These are phyloP conservation scores for Yamadazyma dushanensis DNA, from an alignment of 1,139 yeast genomes.

Conservation along the genomic window DNA sequence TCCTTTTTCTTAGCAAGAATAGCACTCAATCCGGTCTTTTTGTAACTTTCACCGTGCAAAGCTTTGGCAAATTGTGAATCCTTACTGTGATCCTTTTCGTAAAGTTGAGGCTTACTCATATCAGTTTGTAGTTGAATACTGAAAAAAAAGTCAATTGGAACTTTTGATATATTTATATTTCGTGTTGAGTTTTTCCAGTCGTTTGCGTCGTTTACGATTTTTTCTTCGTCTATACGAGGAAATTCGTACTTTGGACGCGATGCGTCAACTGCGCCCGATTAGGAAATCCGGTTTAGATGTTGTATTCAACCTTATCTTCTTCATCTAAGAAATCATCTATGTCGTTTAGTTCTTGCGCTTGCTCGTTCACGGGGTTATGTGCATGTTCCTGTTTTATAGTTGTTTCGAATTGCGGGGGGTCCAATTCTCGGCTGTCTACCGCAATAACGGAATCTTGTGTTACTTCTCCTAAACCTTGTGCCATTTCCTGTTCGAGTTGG, in stretches of 20 bases:
- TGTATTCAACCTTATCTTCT: constrained; percentile 44
- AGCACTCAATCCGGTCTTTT: constrained; percentile 73
- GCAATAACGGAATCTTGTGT: constrained; percentile 18
- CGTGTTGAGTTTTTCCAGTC: constrained; percentile 6
- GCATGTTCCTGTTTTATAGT: constrained; percentile 6
- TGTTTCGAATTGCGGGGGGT: constrained; percentile 3
- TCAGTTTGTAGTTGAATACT: constrained; percentile 5
- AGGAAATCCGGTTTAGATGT: too few species aligned
- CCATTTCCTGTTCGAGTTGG: constrained; percentile 7
- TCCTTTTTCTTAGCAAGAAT: constrained; percentile 70
- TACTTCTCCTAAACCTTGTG: constrained; percentile 8
- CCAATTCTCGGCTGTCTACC: constrained; percentile 15
- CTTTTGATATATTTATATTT: constrained; percentile 9
- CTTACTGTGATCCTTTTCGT: constrained; percentile 43
- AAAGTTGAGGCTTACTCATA: constrained; percentile 20
- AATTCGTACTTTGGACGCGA: background rate
- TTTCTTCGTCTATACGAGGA: background rate
- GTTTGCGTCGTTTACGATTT: constrained; percentile 14
- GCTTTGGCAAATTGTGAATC: constrained; percentile 76
- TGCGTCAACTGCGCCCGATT: background rate
- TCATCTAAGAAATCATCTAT: constrained; percentile 40
- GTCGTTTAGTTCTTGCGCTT: constrained; percentile 21
- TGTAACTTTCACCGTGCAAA: constrained; percentile 75
- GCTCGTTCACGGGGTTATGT: constrained; percentile 15
- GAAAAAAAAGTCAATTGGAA: background rate